phyloP scores from a whole-genome alignment of 371 early-diverging fungal species.

The Saksenaea vasiformis region DNA sequence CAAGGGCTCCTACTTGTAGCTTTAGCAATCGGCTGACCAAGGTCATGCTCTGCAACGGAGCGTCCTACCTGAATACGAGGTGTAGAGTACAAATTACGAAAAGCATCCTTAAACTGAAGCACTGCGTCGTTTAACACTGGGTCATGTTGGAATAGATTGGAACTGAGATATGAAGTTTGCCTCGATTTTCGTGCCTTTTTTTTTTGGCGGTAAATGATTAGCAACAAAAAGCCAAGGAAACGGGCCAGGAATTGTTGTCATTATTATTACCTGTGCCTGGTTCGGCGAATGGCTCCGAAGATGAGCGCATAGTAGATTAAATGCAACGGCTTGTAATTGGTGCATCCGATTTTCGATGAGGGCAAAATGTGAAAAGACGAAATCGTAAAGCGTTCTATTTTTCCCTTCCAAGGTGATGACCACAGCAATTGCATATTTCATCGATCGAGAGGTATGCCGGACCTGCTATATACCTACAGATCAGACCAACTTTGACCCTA shows the following conservation, averaged over 20 bases:
- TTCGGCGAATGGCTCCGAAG: slow-evolving; percentile 25
- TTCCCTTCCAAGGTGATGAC: slow-evolving; percentile 57
- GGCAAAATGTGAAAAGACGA: slow-evolving; percentile 68
- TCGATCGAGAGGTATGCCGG: slow-evolving; percentile 49
- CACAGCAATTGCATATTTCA: slow-evolving; percentile 63
- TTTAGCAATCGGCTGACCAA: not conserved
- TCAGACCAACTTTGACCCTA: not conserved
- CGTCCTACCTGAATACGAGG: slow-evolving; percentile 62
- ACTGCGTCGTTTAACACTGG: slow-evolving; percentile 49
- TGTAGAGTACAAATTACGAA: slow-evolving; percentile 56
- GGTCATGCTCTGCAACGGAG: not conserved
- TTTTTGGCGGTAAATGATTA: not conserved
- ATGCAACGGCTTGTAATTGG: slow-evolving; percentile 57
- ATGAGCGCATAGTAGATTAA: slow-evolving; percentile 47
- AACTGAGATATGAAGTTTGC: slow-evolving; percentile 31
- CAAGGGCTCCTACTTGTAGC: slow-evolving; percentile 52
- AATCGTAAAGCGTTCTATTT: slow-evolving; percentile 55
- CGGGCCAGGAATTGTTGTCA: not conserved
- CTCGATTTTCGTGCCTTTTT: slow-evolving; percentile 25
- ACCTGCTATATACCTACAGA: slow-evolving; percentile 31
- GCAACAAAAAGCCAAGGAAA: not conserved
- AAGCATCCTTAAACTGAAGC: slow-evolving; percentile 50
- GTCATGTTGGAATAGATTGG: slow-evolving; percentile 58
- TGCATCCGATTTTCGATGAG: slow-evolving; percentile 64
- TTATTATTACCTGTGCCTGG: slow-evolving; percentile 7